Conservation (phyloP, 371 early-diverging fungal species). For the Capniomyces stellatus region DNA sequence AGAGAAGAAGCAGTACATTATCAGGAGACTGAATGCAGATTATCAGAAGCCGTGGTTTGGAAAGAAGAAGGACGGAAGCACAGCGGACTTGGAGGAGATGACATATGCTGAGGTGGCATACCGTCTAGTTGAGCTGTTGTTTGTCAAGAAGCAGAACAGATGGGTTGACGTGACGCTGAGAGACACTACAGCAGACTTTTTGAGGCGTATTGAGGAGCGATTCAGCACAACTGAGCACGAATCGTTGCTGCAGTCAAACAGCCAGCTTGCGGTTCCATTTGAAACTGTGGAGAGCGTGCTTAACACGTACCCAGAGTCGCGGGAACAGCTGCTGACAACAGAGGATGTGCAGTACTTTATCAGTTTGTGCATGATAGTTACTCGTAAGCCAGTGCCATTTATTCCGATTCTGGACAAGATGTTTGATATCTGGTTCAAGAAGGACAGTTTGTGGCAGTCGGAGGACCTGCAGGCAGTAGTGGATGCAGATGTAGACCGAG, state of each 20-base stretch:
- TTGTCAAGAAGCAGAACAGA: conserved; percentile 52
- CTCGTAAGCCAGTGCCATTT: conserved; percentile 83
- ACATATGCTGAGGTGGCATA: conserved; percentile 79
- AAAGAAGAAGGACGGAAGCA: conserved; percentile 56
- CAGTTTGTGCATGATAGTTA: conserved; percentile 56
- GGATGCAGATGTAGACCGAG: conserved; percentile 75
- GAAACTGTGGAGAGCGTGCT: conserved; percentile 51
- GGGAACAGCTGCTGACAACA: conserved; percentile 60
- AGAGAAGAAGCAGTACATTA: conserved; percentile 82
- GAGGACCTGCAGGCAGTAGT: conserved; percentile 84
- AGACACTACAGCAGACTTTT: conserved; percentile 69
- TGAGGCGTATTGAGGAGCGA: conserved; percentile 81
- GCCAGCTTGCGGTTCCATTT: conserved; percentile 46
- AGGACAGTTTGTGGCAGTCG: conserved; percentile 92
- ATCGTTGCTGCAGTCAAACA: conserved; percentile 40
- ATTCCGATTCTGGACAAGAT: conserved; percentile 81
- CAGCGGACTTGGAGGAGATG: conserved; percentile 72
- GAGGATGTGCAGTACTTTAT: conserved; percentile 86
- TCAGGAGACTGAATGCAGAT: conserved; percentile 76
- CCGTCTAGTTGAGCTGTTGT: conserved; percentile 68
- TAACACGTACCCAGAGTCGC: conserved; percentile 57
- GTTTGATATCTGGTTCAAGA: conserved; percentile 89
- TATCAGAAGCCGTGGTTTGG: conserved; percentile 77
- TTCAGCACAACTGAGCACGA: conserved; percentile 27
- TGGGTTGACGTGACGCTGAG: conserved; percentile 80